Conservation (phyloP, 768 basidiomycete genomes). For the Termitomyces sp. region DNA sequence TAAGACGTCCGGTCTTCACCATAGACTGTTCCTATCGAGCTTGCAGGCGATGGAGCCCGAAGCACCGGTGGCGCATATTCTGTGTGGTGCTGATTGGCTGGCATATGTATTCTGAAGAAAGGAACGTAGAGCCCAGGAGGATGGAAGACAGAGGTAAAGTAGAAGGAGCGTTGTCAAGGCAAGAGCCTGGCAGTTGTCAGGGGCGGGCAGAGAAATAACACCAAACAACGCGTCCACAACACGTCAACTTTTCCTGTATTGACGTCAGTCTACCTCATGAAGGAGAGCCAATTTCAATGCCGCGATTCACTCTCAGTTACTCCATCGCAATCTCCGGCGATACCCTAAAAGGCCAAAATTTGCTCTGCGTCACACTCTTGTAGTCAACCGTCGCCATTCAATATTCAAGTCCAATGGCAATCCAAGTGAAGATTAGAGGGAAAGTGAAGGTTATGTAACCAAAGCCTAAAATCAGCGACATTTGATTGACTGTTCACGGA, state of each 20-base stretch:
- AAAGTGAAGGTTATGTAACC: too few species aligned
- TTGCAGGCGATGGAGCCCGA: constrained; percentile 46
- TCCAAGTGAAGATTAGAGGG: too few species aligned
- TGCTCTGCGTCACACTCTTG: not conserved
- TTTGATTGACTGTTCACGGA: too few species aligned
- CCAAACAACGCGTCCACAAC: constrained; percentile 5
- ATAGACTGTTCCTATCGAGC: constrained; percentile 45
- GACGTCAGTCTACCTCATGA: not conserved
- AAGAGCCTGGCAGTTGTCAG: not conserved
- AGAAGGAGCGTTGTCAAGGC: not conserved
- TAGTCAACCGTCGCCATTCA: not conserved
- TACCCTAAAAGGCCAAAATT: not conserved
- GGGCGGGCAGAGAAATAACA: not conserved
- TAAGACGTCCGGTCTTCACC: constrained; percentile 40
- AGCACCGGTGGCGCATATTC: constrained; percentile 46
- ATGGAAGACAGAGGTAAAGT: not conserved
- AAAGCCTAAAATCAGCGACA: too few species aligned
- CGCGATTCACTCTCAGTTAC: not conserved
- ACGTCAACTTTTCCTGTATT: not conserved
- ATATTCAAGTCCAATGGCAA: too few species aligned
- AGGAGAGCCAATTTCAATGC: not conserved
- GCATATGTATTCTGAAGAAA: constrained; percentile 9
- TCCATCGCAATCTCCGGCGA: not conserved
- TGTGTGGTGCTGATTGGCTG: constrained; percentile 26
- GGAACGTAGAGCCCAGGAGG: not conserved